Percentiles rank a stretch among this genome's conserved stretches.
phyloP scores from a whole-genome alignment of 139 green algal genomes.

The Chlamydomonas eustigma region DNA sequence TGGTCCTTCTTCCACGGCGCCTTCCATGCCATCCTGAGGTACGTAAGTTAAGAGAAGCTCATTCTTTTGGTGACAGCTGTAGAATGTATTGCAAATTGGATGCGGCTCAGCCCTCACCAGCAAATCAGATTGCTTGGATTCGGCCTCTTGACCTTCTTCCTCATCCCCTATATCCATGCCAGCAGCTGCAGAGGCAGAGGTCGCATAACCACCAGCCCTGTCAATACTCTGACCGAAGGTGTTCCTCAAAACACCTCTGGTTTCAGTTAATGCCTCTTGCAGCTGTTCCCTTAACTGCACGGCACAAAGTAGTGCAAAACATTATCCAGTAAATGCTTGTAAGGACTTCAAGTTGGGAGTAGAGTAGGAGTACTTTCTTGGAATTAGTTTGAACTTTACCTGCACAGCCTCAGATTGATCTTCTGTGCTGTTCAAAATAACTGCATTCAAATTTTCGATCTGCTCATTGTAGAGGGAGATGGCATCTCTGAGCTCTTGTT shows the following conservation, averaged over 20 bases:
- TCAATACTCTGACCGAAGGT: background rate
- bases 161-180: constrained; percentile 8
- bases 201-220: background rate
- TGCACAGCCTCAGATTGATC: background rate
- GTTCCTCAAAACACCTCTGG: background rate
- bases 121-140: background rate
- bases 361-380: background rate
- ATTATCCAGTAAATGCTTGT: background rate
- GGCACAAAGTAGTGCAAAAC: background rate
- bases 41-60: no score
- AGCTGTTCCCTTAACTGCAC: background rate
- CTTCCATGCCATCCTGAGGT: background rate
- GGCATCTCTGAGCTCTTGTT: background rate
- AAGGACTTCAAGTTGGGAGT: no score
- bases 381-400: background rate
- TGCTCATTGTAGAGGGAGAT: background rate
- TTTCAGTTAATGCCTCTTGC: background rate
- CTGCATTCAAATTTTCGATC: background rate
- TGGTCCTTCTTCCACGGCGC: background rate
- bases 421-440: background rate
- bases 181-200: background rate
- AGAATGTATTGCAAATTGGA: no score
- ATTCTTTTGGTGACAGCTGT: no score
- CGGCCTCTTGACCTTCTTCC: background rate
- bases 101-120: no score